Evolutionary conservation across 805 yeast genomes (phyloP), one percentile per base, ranked within the genome.

Genomic region (Lipomyces yamadae): DNA sequence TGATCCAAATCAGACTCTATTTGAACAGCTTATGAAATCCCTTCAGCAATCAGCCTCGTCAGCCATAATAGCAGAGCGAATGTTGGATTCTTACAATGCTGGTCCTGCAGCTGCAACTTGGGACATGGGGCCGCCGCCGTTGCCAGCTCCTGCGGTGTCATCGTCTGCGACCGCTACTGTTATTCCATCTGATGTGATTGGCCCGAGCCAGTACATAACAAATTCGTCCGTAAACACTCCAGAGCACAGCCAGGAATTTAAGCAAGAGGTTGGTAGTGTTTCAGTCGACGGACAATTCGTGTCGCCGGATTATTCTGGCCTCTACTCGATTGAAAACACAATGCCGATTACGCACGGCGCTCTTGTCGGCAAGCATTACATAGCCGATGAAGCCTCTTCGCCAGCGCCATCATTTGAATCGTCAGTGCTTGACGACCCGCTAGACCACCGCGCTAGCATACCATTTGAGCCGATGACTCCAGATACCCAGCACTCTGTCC

Each of bases 1-100:
- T 72, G 90, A 91, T 74, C 74, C 76, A 29, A 53, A 71, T 33
- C 76, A 74, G 66, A 72, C 77, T 33, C 74, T 79, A n/a, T 74
- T 73, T 59, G 79, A 78, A 56, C 82, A 79, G 70, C 76, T 79
- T 35, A 56, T 71, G 52, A 73, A 70, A 56, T 66, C 72, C 0
- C 57, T 68, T 8, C 70, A 68, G 54, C 70, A 68, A 32, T 68
- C 71, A 2, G 66, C 65, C 10, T 63, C 71, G 1, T 60, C 70
- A 4, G 58, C 67, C 2, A 56, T 60, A 1, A 54, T 63, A 24
- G 67, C 70, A 45, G 71, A 68, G 45, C 70, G 65, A 24, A 68
- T 68, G 71, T 62, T 67, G 34, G 71, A 68, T 13, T 66, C 71
- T 3, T 68, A 68, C 52, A 67, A 65, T 32, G 64, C 66, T n/a